Evolutionary conservation across 495 filamentous ascomycete species (phyloP).

Genomic region (Poronia punctata): DNA sequence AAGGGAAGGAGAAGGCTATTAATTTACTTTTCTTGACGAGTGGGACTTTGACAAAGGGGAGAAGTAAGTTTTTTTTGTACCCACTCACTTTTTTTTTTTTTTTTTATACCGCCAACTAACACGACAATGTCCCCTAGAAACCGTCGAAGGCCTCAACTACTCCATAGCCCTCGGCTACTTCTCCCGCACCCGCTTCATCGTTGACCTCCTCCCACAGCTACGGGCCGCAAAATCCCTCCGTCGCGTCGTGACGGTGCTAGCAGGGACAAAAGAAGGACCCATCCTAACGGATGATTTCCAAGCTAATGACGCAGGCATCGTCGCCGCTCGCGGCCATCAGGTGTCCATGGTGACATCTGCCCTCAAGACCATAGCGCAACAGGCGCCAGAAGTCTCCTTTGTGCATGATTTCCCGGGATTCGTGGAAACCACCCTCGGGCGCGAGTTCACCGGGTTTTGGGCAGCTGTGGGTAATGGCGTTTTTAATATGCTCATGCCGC

Average conservation of each 20-base stretch:
- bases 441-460: too few relatives aligned
- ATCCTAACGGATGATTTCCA: constrained; percentile 42
- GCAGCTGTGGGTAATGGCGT: too few relatives aligned
- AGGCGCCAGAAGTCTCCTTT: constrained; percentile 44
- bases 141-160: constrained; percentile 47
- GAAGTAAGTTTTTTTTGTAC: constrained; percentile 11
- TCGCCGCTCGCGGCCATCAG: constrained; percentile 29
- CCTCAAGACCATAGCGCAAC: constrained; percentile 36
- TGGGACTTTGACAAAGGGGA: constrained; percentile 24
- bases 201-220: constrained; percentile 52
- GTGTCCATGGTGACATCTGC: constrained; percentile 41
- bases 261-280: constrained; percentile 41
- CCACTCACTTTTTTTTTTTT: neutral
- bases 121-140: constrained; percentile 29
- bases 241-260: constrained; percentile 49
- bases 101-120: neutral
- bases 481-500: too few relatives aligned
- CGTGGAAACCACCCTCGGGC: too few relatives aligned
- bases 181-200: constrained; percentile 52
- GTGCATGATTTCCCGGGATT: constrained; percentile 49
- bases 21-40: constrained; percentile 53
- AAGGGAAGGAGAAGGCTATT: constrained; percentile 41
- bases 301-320: constrained; percentile 20
- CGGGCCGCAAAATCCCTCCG: constrained; percentile 26
- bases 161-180: constrained; percentile 44